phyloP scores from a whole-genome alignment of 192 early-diverging fungal species.

The Oehlia diaphana region DNA sequence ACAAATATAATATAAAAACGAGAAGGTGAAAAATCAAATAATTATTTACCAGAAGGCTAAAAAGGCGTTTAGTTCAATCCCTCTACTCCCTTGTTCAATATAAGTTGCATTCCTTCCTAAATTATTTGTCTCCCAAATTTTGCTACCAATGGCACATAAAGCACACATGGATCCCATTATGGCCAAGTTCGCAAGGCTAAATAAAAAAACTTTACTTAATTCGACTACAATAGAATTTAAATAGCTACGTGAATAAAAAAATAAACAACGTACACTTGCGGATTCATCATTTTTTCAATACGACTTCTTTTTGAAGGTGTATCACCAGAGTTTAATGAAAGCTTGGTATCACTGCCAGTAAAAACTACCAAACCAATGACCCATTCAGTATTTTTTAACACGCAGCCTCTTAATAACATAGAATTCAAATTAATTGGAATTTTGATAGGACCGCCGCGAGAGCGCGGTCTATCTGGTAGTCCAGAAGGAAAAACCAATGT shows the following conservation, averaged over 20 bases:
- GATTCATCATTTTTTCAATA: conserved; percentile 73
- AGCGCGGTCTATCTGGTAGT: conserved; percentile 3
- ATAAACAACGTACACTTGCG: conserved; percentile 48
- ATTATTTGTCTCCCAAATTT: conserved; percentile 31
- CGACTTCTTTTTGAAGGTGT: conserved; percentile 68
- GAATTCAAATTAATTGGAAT: conserved; percentile 63
- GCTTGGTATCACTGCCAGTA: conserved; percentile 77
- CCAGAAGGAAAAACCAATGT: conserved; percentile 41
- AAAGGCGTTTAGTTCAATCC: conserved; percentile 7
- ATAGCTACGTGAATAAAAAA: neutral
- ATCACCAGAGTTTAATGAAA: conserved; percentile 72
- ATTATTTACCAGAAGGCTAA: conserved; percentile 23
- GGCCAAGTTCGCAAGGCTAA: conserved; percentile 71
- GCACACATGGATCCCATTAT: conserved; percentile 66
- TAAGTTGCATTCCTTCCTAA: neutral
- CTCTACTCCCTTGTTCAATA: neutral
- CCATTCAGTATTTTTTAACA: conserved; percentile 76
- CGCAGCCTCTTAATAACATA: conserved; percentile 70
- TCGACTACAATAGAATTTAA: neutral
- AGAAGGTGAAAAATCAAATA: neutral
- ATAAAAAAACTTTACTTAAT: conserved; percentile 35
- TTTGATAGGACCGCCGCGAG: conserved; percentile 18
- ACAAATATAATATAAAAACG: neutral
- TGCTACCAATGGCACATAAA: conserved; percentile 43
- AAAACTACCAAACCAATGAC: conserved; percentile 70